Percentiles rank a stretch among this genome's conserved stretches.
These are phyloP conservation scores for Clonostachys rhizophaga DNA, from an alignment of 2,329 filamentous ascomycete genomes.

Conservation along the genomic window DNA sequence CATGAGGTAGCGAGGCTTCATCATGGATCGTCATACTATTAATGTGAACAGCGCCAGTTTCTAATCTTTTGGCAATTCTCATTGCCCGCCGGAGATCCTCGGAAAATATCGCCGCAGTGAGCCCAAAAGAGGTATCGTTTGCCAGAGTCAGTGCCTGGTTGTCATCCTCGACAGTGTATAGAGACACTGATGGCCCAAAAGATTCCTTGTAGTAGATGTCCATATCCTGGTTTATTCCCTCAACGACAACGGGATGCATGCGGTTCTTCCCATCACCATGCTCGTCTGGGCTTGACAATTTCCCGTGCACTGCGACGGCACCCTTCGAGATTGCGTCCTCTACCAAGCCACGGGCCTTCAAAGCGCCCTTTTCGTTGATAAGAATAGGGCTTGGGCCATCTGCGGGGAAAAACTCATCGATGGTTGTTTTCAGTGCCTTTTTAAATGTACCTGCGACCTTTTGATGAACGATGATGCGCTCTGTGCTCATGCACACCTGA, in stretches of 20 bases:
- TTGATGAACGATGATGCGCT: slow-evolving; percentile 61
- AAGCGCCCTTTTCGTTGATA: slow-evolving; percentile 61
- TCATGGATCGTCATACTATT: slow-evolving; percentile 61
- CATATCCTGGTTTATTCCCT: slow-evolving; percentile 58
- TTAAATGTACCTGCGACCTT: slow-evolving; percentile 40
- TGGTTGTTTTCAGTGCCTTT: slow-evolving; percentile 27
- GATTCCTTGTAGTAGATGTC: slow-evolving; percentile 71
- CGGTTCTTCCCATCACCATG: slow-evolving; percentile 24
- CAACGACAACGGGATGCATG: slow-evolving; percentile 64
- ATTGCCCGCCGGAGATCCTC: slow-evolving; percentile 40
- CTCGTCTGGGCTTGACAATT: neutral
- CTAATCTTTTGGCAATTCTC: slow-evolving; percentile 42
- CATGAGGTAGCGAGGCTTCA: slow-evolving; percentile 58
- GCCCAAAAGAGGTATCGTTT: slow-evolving; percentile 45
- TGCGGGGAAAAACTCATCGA: slow-evolving; percentile 40
- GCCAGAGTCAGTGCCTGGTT: slow-evolving; percentile 54
- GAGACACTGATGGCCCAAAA: slow-evolving; percentile 70
- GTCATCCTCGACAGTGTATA: slow-evolving; percentile 60
- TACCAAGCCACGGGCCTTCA: slow-evolving; percentile 63
- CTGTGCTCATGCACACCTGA: slow-evolving; percentile 84
- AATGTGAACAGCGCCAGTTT: slow-evolving; percentile 57
- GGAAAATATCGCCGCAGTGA: slow-evolving; percentile 54
- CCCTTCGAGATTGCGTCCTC: slow-evolving; percentile 66
- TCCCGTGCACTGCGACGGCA: slow-evolving; percentile 41
- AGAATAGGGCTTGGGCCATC: slow-evolving; percentile 63